Evolutionary conservation across 192 early-diverging fungal species (phyloP), one percentile per base, ranked within the genome.

Genomic region (Mortierella claussenii): DNA sequence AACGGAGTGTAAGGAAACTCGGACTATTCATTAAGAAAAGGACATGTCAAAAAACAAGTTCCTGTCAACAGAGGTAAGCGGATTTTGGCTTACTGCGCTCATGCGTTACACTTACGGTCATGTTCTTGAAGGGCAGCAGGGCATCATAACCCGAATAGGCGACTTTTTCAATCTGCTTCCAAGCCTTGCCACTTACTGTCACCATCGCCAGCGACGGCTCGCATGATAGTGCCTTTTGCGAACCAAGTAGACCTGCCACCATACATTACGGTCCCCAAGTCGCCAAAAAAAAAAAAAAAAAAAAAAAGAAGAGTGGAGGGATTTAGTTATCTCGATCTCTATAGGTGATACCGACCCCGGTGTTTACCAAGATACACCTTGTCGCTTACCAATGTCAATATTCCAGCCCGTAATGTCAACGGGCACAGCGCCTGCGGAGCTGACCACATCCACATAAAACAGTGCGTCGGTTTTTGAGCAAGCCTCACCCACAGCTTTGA

Each of bases 141-240:
- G 73, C 73, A 3, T 76, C 73, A 34, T 76, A 76, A 13, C 73
- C 73, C 4, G 59, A 61, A 48, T 76, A 76, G 1, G 47, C 65
- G 13, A 76, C 73, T 37, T 76, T 67, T 43, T 76, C 65, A 27
- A 76, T 67, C 47, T 76, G 73, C 40, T 52, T 67, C 73, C 73
- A 76, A 2, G 73, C 73, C 40, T 76, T 76, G 3, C 55, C 47
- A 23, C 73, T 76, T 3, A 76, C 65, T 4, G 73, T 67, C 9
- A 67, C 21, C 15, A 67, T 62, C 3, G 64, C 58, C 7, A 76
- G 42, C 20, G 73, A 76, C 8, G 73, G 73, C 0, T 76, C 73
- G 30, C 50, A 57, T 1, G 73, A 76, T 10, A 76, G 57, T 49
- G 73, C 65, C 53, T 76, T 76, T 51, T 76, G 73, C 6, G 73